Conservation (phyloP, 2,329 filamentous ascomycete species). For the Colletotrichum cuscutae region DNA sequence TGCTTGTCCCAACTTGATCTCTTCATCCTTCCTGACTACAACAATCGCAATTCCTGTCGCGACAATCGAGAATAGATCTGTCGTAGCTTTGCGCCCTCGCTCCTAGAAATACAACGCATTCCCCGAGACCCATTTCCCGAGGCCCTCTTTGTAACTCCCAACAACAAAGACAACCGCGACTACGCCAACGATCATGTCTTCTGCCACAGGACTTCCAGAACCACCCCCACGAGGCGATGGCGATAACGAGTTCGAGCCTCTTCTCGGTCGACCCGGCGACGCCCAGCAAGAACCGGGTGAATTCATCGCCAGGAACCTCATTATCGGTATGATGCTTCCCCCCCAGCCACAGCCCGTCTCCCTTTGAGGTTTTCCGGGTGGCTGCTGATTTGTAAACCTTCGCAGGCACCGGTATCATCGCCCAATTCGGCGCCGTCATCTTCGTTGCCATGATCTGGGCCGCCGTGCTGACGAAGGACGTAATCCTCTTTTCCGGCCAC, state of each 20-base stretch:
- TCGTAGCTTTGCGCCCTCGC: background rate
- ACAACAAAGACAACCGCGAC: background rate
- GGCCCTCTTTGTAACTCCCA: background rate
- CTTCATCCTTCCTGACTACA: background rate
- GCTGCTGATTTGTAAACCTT: slow-evolving; percentile 15
- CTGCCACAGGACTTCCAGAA: slow-evolving; percentile 74
- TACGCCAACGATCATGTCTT: slow-evolving; percentile 66
- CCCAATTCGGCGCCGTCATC: slow-evolving; percentile 82
- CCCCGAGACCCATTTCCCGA: background rate
- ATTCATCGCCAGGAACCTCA: slow-evolving; percentile 75
- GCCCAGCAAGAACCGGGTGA: slow-evolving; percentile 74
- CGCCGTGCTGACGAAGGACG: slow-evolving; percentile 73
- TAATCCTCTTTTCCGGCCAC: slow-evolving; percentile 90
- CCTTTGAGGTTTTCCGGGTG: background rate
- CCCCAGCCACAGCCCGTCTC: slow-evolving; percentile 52
- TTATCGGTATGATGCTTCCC: slow-evolving; percentile 71
- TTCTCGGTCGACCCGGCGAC: slow-evolving; percentile 72
- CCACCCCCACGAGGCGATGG: slow-evolving; percentile 44
- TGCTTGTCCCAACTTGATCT: background rate
- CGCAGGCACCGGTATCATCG: slow-evolving; percentile 81
- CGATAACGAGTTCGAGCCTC: slow-evolving; percentile 52
- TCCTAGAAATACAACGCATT: background rate
- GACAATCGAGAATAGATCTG: background rate
- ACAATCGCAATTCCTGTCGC: background rate
- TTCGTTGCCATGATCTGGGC: slow-evolving; percentile 83